Conservation (phyloP, 225 moss, liverwort and hornwort genomes). For the Marchantia paleacea region DNA sequence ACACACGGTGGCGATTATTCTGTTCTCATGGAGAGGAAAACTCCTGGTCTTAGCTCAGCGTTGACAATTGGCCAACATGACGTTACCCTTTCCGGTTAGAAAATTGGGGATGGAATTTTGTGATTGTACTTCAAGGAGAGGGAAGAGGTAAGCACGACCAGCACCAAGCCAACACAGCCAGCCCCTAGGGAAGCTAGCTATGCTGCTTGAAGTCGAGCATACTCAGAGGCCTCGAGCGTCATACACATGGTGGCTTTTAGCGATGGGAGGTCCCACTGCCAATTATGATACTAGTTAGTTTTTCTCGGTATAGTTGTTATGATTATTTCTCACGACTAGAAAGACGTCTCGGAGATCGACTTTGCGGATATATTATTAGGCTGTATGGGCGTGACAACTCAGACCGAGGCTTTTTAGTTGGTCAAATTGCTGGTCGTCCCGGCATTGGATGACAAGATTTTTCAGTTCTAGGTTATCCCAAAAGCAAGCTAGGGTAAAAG, state of each 20-base stretch:
- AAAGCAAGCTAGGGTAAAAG: neutral
- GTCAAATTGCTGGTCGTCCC: neutral
- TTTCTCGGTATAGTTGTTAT: neutral
- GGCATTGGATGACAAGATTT: neutral
- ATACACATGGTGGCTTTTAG: neutral
- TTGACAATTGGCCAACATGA: constrained; percentile 1
- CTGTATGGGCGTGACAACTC: neutral
- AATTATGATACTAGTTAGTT: neutral
- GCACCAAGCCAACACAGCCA: neutral
- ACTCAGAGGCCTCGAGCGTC: neutral
- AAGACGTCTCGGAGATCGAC: neutral
- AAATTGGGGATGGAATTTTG: constrained; percentile 6
- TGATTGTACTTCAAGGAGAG: neutral
- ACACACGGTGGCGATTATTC: neutral
- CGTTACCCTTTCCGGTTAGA: neutral
- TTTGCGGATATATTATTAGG: neutral
- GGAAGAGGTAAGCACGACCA: constrained; percentile 1
- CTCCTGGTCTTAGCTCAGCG: constrained; percentile 1
- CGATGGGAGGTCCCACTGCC: neutral
- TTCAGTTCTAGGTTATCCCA: neutral
- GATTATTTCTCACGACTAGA: neutral
- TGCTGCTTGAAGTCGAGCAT: neutral
- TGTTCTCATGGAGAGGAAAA: neutral
- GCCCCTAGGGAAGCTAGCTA: neutral
- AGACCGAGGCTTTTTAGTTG: neutral